Base-by-base conservation (phyloP, 2,329 filamentous ascomycete species). In the Apiospora hydei region DNA sequence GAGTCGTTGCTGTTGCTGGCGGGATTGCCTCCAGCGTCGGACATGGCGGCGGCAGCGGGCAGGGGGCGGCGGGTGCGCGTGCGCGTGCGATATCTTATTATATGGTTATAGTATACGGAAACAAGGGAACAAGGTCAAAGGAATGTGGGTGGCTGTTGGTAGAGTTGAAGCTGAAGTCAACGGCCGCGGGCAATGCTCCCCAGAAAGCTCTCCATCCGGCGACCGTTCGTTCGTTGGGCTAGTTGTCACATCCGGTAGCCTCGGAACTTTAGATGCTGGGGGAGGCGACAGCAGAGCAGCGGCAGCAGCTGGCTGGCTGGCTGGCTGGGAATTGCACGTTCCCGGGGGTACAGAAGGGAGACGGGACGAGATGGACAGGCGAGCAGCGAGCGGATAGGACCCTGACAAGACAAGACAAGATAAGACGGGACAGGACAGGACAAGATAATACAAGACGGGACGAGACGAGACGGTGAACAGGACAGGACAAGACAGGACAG, bases 1-100 rank as follows among this genome's bases (percentile, higher is more conserved):
- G 81, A 79, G 30, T 79, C 77, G 75, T 78, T 78, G 69, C 73
- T 73, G 64, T 67, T 67, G 66, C 66, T 67, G 66, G 43, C 38
- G 66, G 66, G 38, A 26, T 67, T 67, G n/a, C 24, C 66, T 41
- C 53, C 53, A 38, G 53, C 53, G 53, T 61, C 53, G 46, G 71
- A 72, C 71, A 72, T 72, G 38, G 38, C 46, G 51, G 47, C 66
- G 24, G 66, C 16, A 6, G 64, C n/a, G 64, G 6, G 34, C 5
- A 30, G 16, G 1, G 16, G 26, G 61, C 6, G 49, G 49, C 3
- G n/a, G 3, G 49, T 26, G n/a, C 10, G n/a, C 26, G 53, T 34
- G 16, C 30, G 47, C 18, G 26, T 8, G 26, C 4, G 26, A 21
- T 61, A 16, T 61, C 7, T 34, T 61, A 61, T 61, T 61, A 61